Percentiles rank a stretch among this genome's conserved stretches.
These are phyloP conservation scores for Blastobotrys petasosporus DNA, from an alignment of 1,139 yeast species.

Conservation along the genomic window DNA sequence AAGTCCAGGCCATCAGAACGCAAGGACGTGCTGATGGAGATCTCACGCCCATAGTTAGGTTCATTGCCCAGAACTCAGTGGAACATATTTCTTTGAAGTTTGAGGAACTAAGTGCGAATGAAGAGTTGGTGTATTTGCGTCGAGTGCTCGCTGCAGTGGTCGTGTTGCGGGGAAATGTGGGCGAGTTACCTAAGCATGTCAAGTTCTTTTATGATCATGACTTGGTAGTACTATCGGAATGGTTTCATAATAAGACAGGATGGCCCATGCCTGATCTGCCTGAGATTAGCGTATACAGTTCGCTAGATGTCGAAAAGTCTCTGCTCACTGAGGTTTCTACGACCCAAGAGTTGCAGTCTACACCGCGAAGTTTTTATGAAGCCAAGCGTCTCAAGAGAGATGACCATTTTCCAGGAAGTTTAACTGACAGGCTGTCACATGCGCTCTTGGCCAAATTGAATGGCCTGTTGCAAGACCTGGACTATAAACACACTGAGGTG, in stretches of 20 bases:
- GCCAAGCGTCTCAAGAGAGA: constrained; percentile 62
- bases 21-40: constrained; percentile 19
- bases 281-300: constrained; percentile 52
- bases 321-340: constrained; percentile 63
- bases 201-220: constrained; percentile 69
- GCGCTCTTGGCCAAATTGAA: constrained; percentile 39
- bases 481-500: constrained; percentile 28
- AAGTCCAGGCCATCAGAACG: constrained; percentile 33
- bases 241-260: constrained; percentile 40
- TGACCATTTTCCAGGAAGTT: constrained; percentile 7
- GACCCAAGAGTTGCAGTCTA: not conserved
- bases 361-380: constrained; percentile 45
- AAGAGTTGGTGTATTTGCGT: constrained; percentile 10
- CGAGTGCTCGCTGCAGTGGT: constrained; percentile 72
- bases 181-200: constrained; percentile 72
- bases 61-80: constrained; percentile 72
- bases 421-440: constrained; percentile 40
- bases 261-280: constrained; percentile 58
- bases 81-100: constrained; percentile 49
- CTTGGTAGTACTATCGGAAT: constrained; percentile 54
- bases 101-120: constrained; percentile 2
- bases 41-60: constrained; percentile 54
- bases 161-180: constrained; percentile 77
- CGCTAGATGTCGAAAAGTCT: constrained; percentile 73
- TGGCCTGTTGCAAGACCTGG: constrained; percentile 19